Conservation (phyloP, 139 green algal genomes). For the Chlorella sorokiniana region DNA sequence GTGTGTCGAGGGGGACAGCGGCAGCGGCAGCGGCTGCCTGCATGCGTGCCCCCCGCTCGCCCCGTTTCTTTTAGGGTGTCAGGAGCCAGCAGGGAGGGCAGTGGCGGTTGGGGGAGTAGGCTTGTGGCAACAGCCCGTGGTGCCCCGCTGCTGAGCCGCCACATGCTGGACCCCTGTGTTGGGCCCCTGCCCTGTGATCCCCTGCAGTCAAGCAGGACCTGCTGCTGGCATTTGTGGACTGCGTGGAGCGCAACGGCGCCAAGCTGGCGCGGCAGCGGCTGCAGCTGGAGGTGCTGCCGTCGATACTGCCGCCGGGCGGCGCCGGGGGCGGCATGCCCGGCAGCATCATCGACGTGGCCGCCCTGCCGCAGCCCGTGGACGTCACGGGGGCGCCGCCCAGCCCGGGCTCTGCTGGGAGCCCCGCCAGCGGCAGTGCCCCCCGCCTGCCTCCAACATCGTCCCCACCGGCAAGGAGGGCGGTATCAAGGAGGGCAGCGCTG, state of each 20-base stretch:
- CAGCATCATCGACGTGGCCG: slow-evolving; percentile 36
- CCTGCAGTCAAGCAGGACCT: slow-evolving; percentile 80
- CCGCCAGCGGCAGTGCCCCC: not conserved
- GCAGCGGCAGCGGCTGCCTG: not conserved
- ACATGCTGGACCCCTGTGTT: no score
- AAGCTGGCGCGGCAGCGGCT: slow-evolving; percentile 64
- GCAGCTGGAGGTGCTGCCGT: slow-evolving; percentile 42
- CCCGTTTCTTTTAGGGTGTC: no score
- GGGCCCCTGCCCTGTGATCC: not conserved
- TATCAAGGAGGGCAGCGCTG: not conserved
- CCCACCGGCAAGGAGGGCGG: not conserved
- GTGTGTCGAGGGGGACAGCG: not conserved
- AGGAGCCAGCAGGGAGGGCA: not conserved
- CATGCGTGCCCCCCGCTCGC: no score
- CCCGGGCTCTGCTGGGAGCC: not conserved
- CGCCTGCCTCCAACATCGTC: slow-evolving; percentile 14
- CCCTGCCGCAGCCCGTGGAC: slow-evolving; percentile 43
- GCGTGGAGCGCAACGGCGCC: slow-evolving; percentile 80
- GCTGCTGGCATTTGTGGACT: slow-evolving; percentile 82
- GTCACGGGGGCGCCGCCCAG: slow-evolving; percentile 1
- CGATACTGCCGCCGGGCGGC: not conserved
- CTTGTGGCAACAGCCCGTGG: no score
- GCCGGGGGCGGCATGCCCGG: not conserved
- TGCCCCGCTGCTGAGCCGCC: not conserved
- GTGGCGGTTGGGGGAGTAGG: not conserved